A percentile compares a stretch with the other conserved stretches of the same genome.
These are phyloP conservation scores for Pharus latifolius DNA, from an alignment of 176 grass and related monocot genomes.

Conservation along the genomic window DNA sequence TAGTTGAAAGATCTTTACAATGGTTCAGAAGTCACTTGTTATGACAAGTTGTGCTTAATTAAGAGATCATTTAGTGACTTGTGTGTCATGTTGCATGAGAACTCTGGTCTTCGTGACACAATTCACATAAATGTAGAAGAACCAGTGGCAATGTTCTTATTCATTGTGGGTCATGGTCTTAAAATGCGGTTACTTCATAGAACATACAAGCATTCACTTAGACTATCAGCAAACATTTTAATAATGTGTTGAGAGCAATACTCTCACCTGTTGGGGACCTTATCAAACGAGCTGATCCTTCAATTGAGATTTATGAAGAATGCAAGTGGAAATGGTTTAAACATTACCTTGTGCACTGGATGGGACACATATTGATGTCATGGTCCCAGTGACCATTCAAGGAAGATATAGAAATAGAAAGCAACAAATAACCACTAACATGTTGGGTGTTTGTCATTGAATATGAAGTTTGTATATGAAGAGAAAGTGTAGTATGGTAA, in stretches of 20 bases:
- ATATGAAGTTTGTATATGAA: neutral
- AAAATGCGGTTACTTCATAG: neutral
- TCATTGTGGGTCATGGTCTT: neutral
- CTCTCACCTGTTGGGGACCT: neutral
- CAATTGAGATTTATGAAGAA: neutral
- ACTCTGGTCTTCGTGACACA: too few relatives aligned
- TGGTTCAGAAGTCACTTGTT: too few relatives aligned
- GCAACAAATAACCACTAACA: neutral
- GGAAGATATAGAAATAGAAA: too few relatives aligned
- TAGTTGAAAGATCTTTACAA: too few relatives aligned
- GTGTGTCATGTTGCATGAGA: too few relatives aligned
- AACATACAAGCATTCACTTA: neutral
- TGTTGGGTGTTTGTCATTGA: neutral
- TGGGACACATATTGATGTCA: neutral
- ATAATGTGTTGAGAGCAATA: neutral
- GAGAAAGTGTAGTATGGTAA: too few relatives aligned
- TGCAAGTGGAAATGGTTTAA: neutral
- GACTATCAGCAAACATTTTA: neutral
- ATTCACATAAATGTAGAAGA: too few relatives aligned
- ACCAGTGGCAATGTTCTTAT: too few relatives aligned
- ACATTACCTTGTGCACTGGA: neutral
- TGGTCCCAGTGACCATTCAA: too few relatives aligned
- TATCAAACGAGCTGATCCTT: too few relatives aligned
- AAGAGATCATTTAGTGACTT: too few relatives aligned
- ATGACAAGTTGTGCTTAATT: too few relatives aligned